Base-by-base conservation (phyloP, 345 rosid species). In the Syzygium oleosum region DNA sequence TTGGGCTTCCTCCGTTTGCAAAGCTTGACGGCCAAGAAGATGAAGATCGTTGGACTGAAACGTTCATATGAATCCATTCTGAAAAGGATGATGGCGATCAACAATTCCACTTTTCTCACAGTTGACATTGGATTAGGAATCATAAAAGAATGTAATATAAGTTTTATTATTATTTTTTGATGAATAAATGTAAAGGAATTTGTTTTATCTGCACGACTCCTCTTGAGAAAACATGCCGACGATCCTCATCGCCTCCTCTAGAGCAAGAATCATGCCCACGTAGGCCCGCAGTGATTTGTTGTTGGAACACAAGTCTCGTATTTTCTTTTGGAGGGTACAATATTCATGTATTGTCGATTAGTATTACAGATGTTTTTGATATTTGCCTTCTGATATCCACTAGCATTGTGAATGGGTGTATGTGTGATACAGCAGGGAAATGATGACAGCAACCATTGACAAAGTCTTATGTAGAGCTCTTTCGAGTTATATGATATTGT, bases 1-100 rank as follows among this genome's bases (percentile, higher is more conserved):
- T 91, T 97, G 92, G 87, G 94, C 68, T 93, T 84, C 17, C 93
- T 90, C 87, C 91, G 89, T 65, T 90, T 92, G 88, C 89, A 89
- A 12, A 93, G 87, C 68, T 63, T 59, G 73, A 63, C 34, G 3
- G 12, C 27, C 52, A 29, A 56, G 86, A 51, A 85, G 34, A 63
- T 34, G 51, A 22, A 56, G 34, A 63, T 63, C 38, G 14, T n/a
- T 29, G 29, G 15, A 19, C 21, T 25, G 86, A 63, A n/a, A 41
- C 5, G 49, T 25, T 54, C 86, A 41, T 55, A 51, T 9, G 43
- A 3, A 14, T 63, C 38, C 38, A 63, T 63, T n/a, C 21, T 13
- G 2, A 63, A 8, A 63, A 63, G 77, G 38, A n/a, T 6, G 9
- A 63, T 9, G 77, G 38, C 2, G 38, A 61, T 61, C 2, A 61